phyloP scores from a whole-genome alignment of 2,329 filamentous ascomycete genomes.

The Beauveria brongniartii region DNA sequence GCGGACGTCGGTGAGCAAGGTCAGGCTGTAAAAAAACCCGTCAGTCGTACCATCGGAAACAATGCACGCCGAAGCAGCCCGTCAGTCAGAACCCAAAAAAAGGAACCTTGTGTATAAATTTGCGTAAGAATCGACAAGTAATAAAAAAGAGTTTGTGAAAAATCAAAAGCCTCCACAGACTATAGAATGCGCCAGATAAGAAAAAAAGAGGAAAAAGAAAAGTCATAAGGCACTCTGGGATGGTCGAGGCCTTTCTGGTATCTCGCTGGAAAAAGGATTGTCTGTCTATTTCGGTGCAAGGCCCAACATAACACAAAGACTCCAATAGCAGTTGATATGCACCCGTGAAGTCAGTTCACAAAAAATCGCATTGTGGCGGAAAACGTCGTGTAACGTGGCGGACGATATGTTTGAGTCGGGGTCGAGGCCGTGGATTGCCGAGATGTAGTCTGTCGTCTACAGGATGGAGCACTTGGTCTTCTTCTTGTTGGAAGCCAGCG shows the following conservation, averaged over 20 bases:
- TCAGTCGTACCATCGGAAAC: background rate
- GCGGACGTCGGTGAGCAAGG: too few species aligned
- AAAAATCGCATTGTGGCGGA: background rate
- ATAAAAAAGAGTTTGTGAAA: slow-evolving; percentile 1
- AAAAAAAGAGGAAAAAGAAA: background rate
- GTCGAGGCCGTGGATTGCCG: background rate
- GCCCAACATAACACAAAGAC: slow-evolving; percentile 13
- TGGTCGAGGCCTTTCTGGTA: slow-evolving; percentile 9
- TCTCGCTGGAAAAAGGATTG: slow-evolving; percentile 10
- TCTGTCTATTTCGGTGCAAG: slow-evolving; percentile 11
- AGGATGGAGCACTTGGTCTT: slow-evolving; percentile 63
- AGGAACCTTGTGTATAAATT: slow-evolving; percentile 2
- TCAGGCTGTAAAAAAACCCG: background rate
- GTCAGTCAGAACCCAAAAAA: background rate
- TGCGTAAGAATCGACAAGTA: slow-evolving; percentile 3
- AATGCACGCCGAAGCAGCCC: background rate
- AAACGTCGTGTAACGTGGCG: slow-evolving; percentile 1
- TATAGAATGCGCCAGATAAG: slow-evolving; percentile 9
- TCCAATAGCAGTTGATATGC: slow-evolving; percentile 13
- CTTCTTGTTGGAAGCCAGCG: slow-evolving; percentile 49
- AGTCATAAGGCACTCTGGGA: slow-evolving; percentile 7
- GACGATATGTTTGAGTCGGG: background rate
- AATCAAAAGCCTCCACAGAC: slow-evolving; percentile 6
- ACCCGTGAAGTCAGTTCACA: slow-evolving; percentile 3
- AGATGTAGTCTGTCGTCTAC: slow-evolving; percentile 30